phyloP scores from a whole-genome alignment of 495 filamentous ascomycete genomes.

The Lophiostoma macrostomum region DNA sequence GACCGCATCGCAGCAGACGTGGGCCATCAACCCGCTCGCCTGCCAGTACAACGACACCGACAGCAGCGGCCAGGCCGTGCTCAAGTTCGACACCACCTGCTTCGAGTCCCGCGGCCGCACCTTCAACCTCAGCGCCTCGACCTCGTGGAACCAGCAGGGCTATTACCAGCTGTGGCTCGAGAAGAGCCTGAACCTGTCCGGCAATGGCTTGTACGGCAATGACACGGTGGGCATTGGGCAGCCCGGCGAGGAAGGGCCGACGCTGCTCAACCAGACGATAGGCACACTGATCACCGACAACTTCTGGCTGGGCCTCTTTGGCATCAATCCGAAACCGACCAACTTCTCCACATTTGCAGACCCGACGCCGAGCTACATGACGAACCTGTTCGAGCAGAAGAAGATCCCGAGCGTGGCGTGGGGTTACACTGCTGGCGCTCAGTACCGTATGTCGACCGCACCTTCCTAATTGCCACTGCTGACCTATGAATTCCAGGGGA shows the following conservation, averaged over 20 bases:
- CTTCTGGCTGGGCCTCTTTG: constrained; percentile 56
- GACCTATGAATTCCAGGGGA: constrained; percentile 41
- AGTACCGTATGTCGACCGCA: constrained; percentile 44
- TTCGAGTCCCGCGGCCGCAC: constrained; percentile 21
- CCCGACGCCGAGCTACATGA: constrained; percentile 50
- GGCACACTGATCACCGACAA: constrained; percentile 46
- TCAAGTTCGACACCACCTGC: constrained; percentile 11
- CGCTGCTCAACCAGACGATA: constrained; percentile 48
- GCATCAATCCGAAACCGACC: constrained; percentile 49
- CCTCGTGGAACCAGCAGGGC: constrained; percentile 34
- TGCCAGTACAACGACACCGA: constrained; percentile 23
- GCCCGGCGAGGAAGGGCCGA: constrained; percentile 42
- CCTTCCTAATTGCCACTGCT: not conserved
- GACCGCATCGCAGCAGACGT: constrained; percentile 46
- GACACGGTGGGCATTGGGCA: constrained; percentile 53
- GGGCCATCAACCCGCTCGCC: constrained; percentile 42
- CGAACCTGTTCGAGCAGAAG: constrained; percentile 46
- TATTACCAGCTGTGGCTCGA: constrained; percentile 34
- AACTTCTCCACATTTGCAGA: constrained; percentile 50
- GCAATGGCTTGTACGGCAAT: constrained; percentile 48
- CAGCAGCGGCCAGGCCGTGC: constrained; percentile 5
- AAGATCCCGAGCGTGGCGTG: constrained; percentile 52
- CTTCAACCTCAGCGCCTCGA: constrained; percentile 29
- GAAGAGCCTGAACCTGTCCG: constrained; percentile 41
- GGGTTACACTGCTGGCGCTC: constrained; percentile 57